Evolutionary conservation across 2,329 filamentous ascomycete species (phyloP), one percentile per base, ranked within the genome.

Genomic region (Botrytis medusae): DNA sequence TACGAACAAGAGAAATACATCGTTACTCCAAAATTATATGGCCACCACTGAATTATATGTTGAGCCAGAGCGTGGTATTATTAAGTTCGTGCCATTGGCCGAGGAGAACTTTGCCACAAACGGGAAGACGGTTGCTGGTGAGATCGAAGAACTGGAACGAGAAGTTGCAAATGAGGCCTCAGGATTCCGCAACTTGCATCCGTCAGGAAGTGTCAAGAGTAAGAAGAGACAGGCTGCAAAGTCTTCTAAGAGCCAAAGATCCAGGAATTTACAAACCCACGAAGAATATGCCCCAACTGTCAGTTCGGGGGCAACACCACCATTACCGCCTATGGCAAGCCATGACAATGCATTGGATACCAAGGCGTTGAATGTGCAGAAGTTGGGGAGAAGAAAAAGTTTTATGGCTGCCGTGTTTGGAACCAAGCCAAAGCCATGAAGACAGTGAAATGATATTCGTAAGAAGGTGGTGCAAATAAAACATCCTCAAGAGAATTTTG

Each of bases 1-100:
- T 5, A 93, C 89, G 70, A 97, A 97, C 83, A 92, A 92, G 81
- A 89, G 93, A 75, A 96, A 95, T 81, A 90, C 93, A 1, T 86
- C 87, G n/a, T 83, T 97, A 29, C 87, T 97, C 5, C 93, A 96
- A 80, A 86, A 85, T n/a, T 91, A 92, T 80, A 87, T 97, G 81
- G 86, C 90, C 22, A 91, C 93, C 37, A 61, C 48, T 34, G 86
- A 90, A 0, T 84, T 97, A 0, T 87, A 88, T 2, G 92, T 97
- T 4, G 79, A 85, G 0, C 82, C 90, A 0, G 84, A 88, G 1
- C 87, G 93, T 57, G 94, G 94, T 1, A 86, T 94, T 48, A 83
- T 97, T 72, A 89, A 90, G 48, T 97, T 95, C 78, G 83, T 90
- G 10, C 84, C 91, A 1, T 87, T 93, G 7, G 81, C 87, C 0